Evolutionary conservation across 495 filamentous ascomycete species (phyloP).

Genomic region (Melanomma pulvis-pyrius): DNA sequence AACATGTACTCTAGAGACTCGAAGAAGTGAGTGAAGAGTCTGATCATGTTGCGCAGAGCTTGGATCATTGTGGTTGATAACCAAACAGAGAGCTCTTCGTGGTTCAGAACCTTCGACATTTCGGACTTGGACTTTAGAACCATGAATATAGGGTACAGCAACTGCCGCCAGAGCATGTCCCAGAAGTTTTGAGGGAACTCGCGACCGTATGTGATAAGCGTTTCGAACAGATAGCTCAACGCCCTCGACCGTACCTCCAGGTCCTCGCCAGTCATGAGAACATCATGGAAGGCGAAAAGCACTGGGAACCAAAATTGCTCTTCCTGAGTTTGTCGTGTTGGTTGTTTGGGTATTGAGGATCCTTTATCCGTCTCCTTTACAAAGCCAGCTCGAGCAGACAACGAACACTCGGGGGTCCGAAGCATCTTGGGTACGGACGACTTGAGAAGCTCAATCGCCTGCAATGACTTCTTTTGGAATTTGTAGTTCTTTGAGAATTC

Average conservation of each 20-base stretch:
- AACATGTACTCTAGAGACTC: constrained; percentile 95
- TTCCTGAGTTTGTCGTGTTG: constrained; percentile 70
- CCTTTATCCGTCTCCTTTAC: constrained; percentile 47
- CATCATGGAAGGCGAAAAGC: constrained; percentile 96
- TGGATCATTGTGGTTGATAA: constrained; percentile 99
- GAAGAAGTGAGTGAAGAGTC: constrained; percentile 97
- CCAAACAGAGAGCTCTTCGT: constrained; percentile 98
- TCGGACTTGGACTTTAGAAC: constrained; percentile 94
- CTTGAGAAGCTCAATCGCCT: constrained; percentile 93
- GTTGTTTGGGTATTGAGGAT: constrained; percentile 55
- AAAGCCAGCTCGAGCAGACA: constrained; percentile 62
- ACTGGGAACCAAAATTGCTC: constrained; percentile 99
- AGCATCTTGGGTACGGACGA: constrained; percentile 92
- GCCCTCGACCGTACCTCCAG: constrained; percentile 92
- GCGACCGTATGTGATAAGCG: constrained; percentile 83
- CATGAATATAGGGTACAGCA: constrained; percentile 98
- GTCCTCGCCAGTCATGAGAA: constrained; percentile 98
- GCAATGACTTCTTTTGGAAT: constrained; percentile 96
- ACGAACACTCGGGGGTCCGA: constrained; percentile 90
- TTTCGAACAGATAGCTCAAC: constrained; percentile 93
- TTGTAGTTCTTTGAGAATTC: constrained; percentile 97
- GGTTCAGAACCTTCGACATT: constrained; percentile 88
- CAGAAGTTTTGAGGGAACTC: constrained; percentile 94
- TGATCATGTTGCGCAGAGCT: constrained; percentile 96
- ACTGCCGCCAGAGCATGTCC: constrained; percentile 96